A percentile compares a stretch with the other conserved stretches of the same genome.
phyloP scores from a whole-genome alignment of 306 rosid genomes.

The Rosa rugosa region DNA sequence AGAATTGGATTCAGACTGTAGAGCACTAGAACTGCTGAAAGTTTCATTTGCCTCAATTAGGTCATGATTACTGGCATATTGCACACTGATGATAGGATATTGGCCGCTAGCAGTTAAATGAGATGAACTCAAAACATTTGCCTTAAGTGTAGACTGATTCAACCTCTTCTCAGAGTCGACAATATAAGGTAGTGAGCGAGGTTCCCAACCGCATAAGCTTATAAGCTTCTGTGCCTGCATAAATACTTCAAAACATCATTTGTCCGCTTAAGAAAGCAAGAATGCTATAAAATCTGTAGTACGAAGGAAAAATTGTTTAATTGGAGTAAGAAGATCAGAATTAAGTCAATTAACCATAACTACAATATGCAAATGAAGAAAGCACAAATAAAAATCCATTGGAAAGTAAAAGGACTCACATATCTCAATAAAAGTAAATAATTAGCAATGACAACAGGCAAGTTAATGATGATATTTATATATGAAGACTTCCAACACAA shows the following conservation, averaged over 20 bases:
- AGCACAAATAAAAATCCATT: not conserved
- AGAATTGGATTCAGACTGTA: conserved; percentile 67
- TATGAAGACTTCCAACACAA: not conserved
- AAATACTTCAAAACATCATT: conserved; percentile 21
- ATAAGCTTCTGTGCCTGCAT: conserved; percentile 80
- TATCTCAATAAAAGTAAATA: not conserved
- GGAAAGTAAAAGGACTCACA: not conserved
- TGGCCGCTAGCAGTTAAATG: conserved; percentile 30
- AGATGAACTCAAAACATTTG: conserved; percentile 29
- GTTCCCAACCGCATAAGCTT: conserved; percentile 91
- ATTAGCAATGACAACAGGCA: conserved; percentile 5
- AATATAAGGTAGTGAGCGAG: conserved; percentile 70
- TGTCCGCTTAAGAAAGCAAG: conserved; percentile 10
- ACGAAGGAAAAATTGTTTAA: not conserved
- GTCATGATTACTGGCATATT: conserved; percentile 35
- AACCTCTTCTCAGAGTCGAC: conserved; percentile 55
- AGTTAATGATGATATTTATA: conserved; percentile 13
- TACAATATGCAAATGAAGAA: not conserved
- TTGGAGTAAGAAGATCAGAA: conserved; percentile 5
- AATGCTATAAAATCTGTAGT: conserved; percentile 10
- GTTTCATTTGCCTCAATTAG: conserved; percentile 34
- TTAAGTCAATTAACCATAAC: not conserved
- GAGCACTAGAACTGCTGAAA: conserved; percentile 33
- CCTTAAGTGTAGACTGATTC: conserved; percentile 39
- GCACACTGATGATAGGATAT: conserved; percentile 30